Conservation (phyloP, 768 basidiomycete species). For the Suillus hirtellus region DNA sequence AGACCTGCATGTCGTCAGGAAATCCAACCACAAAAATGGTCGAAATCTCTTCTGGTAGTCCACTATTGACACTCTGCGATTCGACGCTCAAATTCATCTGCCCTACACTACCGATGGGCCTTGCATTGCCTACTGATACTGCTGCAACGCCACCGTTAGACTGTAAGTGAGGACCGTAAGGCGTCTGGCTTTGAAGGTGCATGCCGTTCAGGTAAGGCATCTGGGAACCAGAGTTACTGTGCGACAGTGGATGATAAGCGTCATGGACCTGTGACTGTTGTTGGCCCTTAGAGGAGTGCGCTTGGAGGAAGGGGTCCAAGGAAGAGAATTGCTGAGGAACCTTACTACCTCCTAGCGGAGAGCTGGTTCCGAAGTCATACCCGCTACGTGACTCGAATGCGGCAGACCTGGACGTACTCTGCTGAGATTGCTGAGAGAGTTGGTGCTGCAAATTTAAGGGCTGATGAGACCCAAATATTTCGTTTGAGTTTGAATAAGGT, state of each 20-base stretch:
- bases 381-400: slow-evolving; percentile 27
- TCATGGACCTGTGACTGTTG: slow-evolving; percentile 30
- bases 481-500: slow-evolving; percentile 25
- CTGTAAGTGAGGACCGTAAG: slow-evolving; percentile 69
- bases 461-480: slow-evolving; percentile 28
- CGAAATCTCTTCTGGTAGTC: slow-evolving; percentile 81
- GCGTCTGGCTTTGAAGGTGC: slow-evolving; percentile 70
- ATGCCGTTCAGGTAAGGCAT: slow-evolving; percentile 40
- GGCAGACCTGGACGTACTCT: slow-evolving; percentile 23
- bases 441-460: slow-evolving; percentile 33
- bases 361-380: slow-evolving; percentile 35
- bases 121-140: slow-evolving; percentile 20
- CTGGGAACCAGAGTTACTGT: slow-evolving; percentile 33
- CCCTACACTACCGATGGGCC: slow-evolving; percentile 31
- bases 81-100: slow-evolving; percentile 29
- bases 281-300: slow-evolving; percentile 30
- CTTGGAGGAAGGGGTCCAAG: slow-evolving; percentile 35
- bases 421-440: slow-evolving; percentile 38
- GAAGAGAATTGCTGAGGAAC: slow-evolving; percentile 31
- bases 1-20: slow-evolving; percentile 96
- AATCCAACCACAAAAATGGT: slow-evolving; percentile 99
- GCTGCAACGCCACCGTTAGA: slow-evolving; percentile 37
- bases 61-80: slow-evolving; percentile 23
- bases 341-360: slow-evolving; percentile 26
- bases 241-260: slow-evolving; percentile 34